These are phyloP conservation scores for Lasiosphaeria miniovina DNA, from an alignment of 495 filamentous ascomycete genomes.

Conservation along the genomic window DNA sequence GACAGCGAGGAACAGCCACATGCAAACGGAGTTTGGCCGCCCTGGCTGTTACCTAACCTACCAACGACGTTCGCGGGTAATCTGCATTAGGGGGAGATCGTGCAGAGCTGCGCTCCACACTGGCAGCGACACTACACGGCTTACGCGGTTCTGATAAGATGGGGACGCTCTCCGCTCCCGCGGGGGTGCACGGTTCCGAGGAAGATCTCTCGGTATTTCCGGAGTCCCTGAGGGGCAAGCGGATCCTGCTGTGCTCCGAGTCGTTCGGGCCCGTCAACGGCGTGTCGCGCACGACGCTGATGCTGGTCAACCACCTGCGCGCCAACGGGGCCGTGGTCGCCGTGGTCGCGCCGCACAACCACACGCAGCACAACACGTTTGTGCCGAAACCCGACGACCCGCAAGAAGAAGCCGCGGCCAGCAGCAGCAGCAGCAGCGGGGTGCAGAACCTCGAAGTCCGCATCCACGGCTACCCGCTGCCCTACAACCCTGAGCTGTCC, in stretches of 20 bases:
- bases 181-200: not conserved
- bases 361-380: slow-evolving; percentile 37
- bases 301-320: slow-evolving; percentile 59
- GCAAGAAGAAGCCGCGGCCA: not conserved
- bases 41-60: no score
- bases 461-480: slow-evolving; percentile 57
- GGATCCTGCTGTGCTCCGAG: slow-evolving; percentile 60
- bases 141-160: not conserved
- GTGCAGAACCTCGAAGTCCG: slow-evolving; percentile 45
- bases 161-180: not conserved
- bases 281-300: slow-evolving; percentile 60
- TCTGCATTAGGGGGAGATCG: no score
- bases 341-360: slow-evolving; percentile 54
- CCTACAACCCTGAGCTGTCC: slow-evolving; percentile 62
- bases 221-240: slow-evolving; percentile 46
- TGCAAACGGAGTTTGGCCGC: no score
- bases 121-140: no score
- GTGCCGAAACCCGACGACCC: slow-evolving; percentile 2
- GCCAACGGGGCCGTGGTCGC: slow-evolving; percentile 54
- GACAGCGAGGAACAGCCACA: no score
- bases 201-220: slow-evolving; percentile 36
- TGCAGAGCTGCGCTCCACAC: no score
- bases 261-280: slow-evolving; percentile 65
- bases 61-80: no score
- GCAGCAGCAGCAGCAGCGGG: slow-evolving; percentile 11